These are phyloP conservation scores for Cytospora chrysosperma DNA, from an alignment of 2,329 filamentous ascomycete species.

Conservation along the genomic window DNA sequence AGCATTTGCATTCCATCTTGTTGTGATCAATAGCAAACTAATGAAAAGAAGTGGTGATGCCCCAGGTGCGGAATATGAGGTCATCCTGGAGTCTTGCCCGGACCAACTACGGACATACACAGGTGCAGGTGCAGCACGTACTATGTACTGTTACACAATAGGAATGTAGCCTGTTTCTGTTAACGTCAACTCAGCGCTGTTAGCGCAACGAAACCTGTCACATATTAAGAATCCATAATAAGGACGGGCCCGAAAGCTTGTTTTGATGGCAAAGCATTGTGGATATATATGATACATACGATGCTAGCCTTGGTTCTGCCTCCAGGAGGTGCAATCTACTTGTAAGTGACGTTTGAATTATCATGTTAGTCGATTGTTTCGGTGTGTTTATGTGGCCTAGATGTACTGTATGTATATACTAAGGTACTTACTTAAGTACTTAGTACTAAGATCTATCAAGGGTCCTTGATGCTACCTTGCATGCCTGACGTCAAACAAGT, in stretches of 20 bases:
- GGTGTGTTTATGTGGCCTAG: background rate
- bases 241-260: background rate
- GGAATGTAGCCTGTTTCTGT: background rate
- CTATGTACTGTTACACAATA: background rate
- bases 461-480: background rate
- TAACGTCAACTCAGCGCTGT: background rate
- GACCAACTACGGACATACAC: background rate
- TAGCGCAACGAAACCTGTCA: background rate
- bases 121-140: background rate
- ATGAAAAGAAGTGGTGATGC: background rate
- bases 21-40: background rate
- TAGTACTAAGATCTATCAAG: background rate
- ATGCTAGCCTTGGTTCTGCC: background rate
- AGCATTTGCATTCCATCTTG: background rate
- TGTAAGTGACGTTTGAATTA: background rate
- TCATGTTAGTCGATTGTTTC: background rate
- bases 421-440: background rate
- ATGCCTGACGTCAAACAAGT: background rate
- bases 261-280: background rate
- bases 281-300: background rate
- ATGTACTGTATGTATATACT: no score
- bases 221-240: background rate
- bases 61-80: constrained; percentile 14
- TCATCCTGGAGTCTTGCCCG: constrained; percentile 5
- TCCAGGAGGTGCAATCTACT: background rate